Conservation (phyloP, 306 rosid genomes). For the Cucumis cinereus region DNA sequence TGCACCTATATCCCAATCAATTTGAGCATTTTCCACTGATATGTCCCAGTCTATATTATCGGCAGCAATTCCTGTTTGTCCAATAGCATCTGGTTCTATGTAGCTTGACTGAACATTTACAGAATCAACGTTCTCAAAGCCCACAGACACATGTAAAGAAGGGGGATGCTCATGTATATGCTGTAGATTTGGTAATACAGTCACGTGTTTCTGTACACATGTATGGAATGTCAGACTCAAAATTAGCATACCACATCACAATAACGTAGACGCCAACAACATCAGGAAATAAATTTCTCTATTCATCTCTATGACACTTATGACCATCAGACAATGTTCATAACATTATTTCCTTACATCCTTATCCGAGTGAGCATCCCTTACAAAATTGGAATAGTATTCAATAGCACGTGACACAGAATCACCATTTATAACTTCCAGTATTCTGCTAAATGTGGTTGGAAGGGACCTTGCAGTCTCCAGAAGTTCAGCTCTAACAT, state of each 20-base stretch:
- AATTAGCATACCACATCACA: not conserved
- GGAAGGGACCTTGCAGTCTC: slow-evolving; percentile 90
- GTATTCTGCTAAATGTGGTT: slow-evolving; percentile 49
- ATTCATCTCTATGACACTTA: slow-evolving; percentile 2
- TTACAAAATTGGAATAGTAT: slow-evolving; percentile 68
- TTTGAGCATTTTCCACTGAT: slow-evolving; percentile 65
- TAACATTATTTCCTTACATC: slow-evolving; percentile 44
- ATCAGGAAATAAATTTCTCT: not conserved
- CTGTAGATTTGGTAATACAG: slow-evolving; percentile 42
- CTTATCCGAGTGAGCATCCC: slow-evolving; percentile 69
- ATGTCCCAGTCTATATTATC: slow-evolving; percentile 86
- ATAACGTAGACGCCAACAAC: not conserved
- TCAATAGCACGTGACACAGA: slow-evolving; percentile 59
- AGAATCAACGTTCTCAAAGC: slow-evolving; percentile 40
- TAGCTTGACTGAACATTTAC: slow-evolving; percentile 26
- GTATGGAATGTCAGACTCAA: not conserved
- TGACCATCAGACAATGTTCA: slow-evolving; percentile 7
- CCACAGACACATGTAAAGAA: slow-evolving; percentile 55
- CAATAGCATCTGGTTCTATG: slow-evolving; percentile 25
- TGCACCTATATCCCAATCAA: slow-evolving; percentile 84
- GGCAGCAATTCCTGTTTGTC: slow-evolving; percentile 20
- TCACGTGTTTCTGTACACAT: slow-evolving; percentile 42
- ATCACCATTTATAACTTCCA: slow-evolving; percentile 58
- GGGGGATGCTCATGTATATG: slow-evolving; percentile 55
- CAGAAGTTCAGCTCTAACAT: slow-evolving; percentile 68